A percentile compares a stretch with the other conserved stretches of the same genome.
These are phyloP conservation scores for Gautieria morchelliformis DNA, from an alignment of 768 basidiomycete genomes.

Conservation along the genomic window DNA sequence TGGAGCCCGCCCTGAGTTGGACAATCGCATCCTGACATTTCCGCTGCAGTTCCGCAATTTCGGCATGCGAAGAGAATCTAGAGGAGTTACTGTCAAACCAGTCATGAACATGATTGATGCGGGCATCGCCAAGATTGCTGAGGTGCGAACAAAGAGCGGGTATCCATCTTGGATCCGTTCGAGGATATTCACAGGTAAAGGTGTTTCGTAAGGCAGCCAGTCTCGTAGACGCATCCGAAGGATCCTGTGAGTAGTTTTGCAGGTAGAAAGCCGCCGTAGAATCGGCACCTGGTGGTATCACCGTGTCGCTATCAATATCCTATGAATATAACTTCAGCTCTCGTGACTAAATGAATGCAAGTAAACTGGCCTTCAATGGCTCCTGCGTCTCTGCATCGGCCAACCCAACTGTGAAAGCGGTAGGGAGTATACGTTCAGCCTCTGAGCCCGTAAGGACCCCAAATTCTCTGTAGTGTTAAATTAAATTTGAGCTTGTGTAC, in stretches of 20 bases:
- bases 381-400: background rate
- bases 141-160: constrained; percentile 29
- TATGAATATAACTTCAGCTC: background rate
- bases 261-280: background rate
- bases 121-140: constrained; percentile 27
- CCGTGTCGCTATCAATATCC: background rate
- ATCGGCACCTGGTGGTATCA: background rate
- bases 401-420: background rate
- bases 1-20: constrained; percentile 36
- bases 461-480: background rate
- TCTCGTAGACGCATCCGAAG: background rate
- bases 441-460: background rate
- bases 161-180: constrained; percentile 35
- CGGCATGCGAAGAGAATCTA: constrained; percentile 37
- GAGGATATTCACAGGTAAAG: constrained; percentile 12
- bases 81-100: constrained; percentile 44
- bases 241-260: no score
- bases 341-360: background rate
- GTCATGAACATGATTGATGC: constrained; percentile 36
- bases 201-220: background rate
- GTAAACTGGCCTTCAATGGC: background rate
- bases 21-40: constrained; percentile 33
- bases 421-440: background rate
- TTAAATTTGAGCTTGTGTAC: background rate
- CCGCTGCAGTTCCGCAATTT: constrained; percentile 36